Evolutionary conservation across 345 rosid genomes (phyloP), one percentile per base, ranked within the genome.

Genomic region (Salix suchowensis): DNA sequence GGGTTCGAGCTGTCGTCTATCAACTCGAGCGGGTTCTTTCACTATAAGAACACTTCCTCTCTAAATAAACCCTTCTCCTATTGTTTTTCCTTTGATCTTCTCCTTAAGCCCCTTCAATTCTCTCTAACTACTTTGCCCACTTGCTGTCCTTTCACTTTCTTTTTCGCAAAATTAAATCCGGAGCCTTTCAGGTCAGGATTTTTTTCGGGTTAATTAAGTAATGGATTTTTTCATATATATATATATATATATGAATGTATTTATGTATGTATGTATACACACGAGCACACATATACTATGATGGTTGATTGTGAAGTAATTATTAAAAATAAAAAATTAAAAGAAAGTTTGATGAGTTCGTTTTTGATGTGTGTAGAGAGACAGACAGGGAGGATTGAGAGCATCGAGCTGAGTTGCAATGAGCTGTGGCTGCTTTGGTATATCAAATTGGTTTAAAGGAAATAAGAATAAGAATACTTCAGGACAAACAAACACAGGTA

Each of bases 341-440:
- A 36, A 36, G 37, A 4, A 36, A 5, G 71, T 13, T 46, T 46
- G 52, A 3, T 4, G 14, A 46, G 52, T 11, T 46, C 16, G 52
- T 21, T 8, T 19, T 21, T 54, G 60, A 54, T 19, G 9, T 37
- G 62, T 58, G 74, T 67, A 70, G 74, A 70, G n/a, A 76, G n/a
- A 15, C 21, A 76, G n/a, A 15, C n/a, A 54, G 23, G 60, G 48
- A 46, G 68, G 46, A 12, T 0, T 11, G 46, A 1, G 72, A 68
- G 24, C 24, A 62, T 74, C 54, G 37, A 61, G 46, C 61, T 50
- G 60, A 32, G 24, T 54, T 85, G 87, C 86, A 67, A 94, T 94
- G 98, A 79, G 65, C 77, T 85, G 32, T 67, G 71, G 79, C 28
- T 90, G 97, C 84, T 89, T 89, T 50, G 86, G 94, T 75, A 26